These are phyloP conservation scores for Plantago ovata DNA, from an alignment of 257 asterid species.

Conservation along the genomic window DNA sequence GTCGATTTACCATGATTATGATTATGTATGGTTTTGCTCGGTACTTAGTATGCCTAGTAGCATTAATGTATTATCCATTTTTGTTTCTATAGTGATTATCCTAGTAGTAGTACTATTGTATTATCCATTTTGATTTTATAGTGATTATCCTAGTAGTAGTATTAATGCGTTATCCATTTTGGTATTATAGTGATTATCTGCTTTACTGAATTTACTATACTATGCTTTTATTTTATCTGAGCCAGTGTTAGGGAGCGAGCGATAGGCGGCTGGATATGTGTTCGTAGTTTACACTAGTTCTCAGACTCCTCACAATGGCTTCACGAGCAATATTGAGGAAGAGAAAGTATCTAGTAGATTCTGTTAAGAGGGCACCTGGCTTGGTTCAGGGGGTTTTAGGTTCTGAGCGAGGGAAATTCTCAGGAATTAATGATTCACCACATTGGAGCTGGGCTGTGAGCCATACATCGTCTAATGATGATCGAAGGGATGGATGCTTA, in stretches of 20 bases:
- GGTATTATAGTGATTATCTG: too few species aligned
- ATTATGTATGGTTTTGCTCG: too few species aligned
- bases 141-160: background rate
- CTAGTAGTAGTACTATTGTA: background rate
- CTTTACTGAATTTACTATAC: background rate
- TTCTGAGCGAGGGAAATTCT: conserved; percentile 39
- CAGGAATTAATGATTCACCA: conserved; percentile 36
- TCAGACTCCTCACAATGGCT: conserved; percentile 52
- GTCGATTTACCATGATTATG: background rate
- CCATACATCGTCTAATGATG: conserved; percentile 32
- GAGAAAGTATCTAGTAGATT: conserved; percentile 50
- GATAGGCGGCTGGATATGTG: conserved; percentile 32
- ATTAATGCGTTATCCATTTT: too few species aligned
- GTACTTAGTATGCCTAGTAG: too few species aligned
- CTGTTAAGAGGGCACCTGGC: conserved; percentile 32
- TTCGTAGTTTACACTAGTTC: conserved; percentile 25
- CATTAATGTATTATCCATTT: too few species aligned
- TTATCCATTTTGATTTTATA: background rate
- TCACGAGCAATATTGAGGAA: conserved; percentile 67
- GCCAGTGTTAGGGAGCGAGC: background rate
- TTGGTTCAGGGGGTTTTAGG: conserved; percentile 39
- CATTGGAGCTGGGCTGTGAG: conserved; percentile 33
- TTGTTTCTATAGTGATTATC: background rate
- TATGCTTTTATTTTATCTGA: background rate
- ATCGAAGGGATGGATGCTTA: conserved; percentile 25